Conservation (phyloP, 805 yeast species). For the Lachancea fermentati region DNA sequence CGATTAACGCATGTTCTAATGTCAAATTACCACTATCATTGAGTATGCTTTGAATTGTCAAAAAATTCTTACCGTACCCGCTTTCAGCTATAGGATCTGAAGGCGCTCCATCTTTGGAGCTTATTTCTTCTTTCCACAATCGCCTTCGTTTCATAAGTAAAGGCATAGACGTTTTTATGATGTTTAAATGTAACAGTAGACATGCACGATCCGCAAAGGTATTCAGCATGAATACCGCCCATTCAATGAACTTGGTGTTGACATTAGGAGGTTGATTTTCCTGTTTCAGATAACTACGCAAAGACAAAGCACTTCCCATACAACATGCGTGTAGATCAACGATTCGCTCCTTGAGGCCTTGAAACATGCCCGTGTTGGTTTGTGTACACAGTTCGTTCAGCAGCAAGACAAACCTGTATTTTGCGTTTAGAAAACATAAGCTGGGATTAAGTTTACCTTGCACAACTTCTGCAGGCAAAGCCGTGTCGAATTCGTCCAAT, state of each 20-base stretch:
- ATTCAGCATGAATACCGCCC: slow-evolving; percentile 43
- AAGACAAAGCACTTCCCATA: slow-evolving; percentile 41
- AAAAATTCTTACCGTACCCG: slow-evolving; percentile 11
- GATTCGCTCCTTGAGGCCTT: slow-evolving; percentile 43
- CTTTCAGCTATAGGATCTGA: slow-evolving; percentile 9
- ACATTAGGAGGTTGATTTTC: slow-evolving; percentile 32
- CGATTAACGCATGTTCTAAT: slow-evolving; percentile 6
- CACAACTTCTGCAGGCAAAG: slow-evolving; percentile 44
- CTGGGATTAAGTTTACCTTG: slow-evolving; percentile 39
- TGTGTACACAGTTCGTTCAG: slow-evolving; percentile 46
- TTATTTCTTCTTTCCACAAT: slow-evolving; percentile 5
- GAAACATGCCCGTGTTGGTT: slow-evolving; percentile 44
- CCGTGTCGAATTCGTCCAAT: slow-evolving; percentile 49
- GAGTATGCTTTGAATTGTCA: slow-evolving; percentile 10
- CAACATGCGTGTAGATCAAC: slow-evolving; percentile 46
- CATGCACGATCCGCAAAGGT: slow-evolving; percentile 52
- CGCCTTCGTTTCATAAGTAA: slow-evolving; percentile 9
- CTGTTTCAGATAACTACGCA: slow-evolving; percentile 26
- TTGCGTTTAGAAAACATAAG: slow-evolving; percentile 46
- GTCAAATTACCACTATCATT: slow-evolving; percentile 13
- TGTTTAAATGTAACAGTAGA: slow-evolving; percentile 37
- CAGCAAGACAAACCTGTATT: slow-evolving; percentile 46
- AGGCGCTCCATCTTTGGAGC: not conserved
- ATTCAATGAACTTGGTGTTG: slow-evolving; percentile 38
- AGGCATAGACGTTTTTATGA: slow-evolving; percentile 20